These are phyloP conservation scores for Chlamydomonas sphaeroides DNA, from an alignment of 139 green algal species.

Conservation along the genomic window DNA sequence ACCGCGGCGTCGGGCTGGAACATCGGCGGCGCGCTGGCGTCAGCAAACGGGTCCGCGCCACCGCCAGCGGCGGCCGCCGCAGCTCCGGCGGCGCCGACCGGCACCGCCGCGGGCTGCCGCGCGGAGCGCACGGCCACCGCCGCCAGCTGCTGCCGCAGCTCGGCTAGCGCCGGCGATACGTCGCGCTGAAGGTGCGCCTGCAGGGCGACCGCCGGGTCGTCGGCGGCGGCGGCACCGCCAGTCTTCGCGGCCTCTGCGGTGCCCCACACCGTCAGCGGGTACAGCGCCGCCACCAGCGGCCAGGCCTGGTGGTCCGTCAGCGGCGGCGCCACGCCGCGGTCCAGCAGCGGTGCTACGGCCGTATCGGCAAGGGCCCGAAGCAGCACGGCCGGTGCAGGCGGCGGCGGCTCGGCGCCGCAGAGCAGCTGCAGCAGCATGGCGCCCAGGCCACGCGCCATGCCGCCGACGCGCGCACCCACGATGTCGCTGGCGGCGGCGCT, in stretches of 20 bases:
- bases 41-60: neutral
- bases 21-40: conserved; percentile 9
- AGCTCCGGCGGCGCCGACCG: too few relatives aligned
- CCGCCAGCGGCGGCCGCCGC: too few relatives aligned
- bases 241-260: neutral
- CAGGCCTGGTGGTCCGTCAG: neutral
- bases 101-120: neutral
- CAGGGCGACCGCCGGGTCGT: neutral
- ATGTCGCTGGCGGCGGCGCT: neutral
- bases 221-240: neutral
- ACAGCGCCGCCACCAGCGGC: conserved; percentile 3
- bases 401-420: neutral
- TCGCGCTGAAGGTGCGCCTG: neutral
- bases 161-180: neutral
- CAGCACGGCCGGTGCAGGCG: neutral
- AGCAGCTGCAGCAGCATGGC: conserved; percentile 5
- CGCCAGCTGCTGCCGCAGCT: neutral
- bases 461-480: neutral
- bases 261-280: conserved; percentile 8
- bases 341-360: neutral
- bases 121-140: neutral
- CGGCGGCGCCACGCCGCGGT: neutral
- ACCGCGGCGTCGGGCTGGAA: neutral
- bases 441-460: neutral
- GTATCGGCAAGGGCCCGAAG: neutral